Evolutionary conservation across 164 flowering plant genomes (phyloP).

Genomic region (Santalum album): DNA sequence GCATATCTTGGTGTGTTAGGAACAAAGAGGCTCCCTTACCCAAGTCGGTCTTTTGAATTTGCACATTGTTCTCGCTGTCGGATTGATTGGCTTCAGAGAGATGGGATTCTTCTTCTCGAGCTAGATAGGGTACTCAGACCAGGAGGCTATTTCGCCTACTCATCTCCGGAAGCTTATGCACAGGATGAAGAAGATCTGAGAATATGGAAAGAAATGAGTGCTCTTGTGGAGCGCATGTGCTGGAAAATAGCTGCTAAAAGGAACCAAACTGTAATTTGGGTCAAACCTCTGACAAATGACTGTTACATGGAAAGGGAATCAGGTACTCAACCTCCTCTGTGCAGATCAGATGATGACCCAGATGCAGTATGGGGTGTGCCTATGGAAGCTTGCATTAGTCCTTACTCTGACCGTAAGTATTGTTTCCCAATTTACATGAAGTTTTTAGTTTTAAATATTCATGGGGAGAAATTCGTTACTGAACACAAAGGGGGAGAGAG

Average conservation of each 20-base stretch:
- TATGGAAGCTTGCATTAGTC: slow-evolving; percentile 42
- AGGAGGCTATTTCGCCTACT: slow-evolving; percentile 46
- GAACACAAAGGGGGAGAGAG: no score
- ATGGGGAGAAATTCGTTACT: no score
- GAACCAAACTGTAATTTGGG: slow-evolving; percentile 44
- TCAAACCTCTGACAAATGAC: slow-evolving; percentile 39
- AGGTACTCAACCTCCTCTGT: slow-evolving; percentile 36
- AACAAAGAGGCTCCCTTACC: slow-evolving; percentile 44
- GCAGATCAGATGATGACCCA: slow-evolving; percentile 38
- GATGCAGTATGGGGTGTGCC: slow-evolving; percentile 33
- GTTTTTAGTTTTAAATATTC: no score
- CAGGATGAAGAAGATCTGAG: slow-evolving; percentile 45
- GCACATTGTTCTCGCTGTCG: slow-evolving; percentile 49
- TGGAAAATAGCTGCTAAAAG: slow-evolving; percentile 39
- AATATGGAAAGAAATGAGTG: slow-evolving; percentile 47
- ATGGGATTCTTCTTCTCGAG: slow-evolving; percentile 44
- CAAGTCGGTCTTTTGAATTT: slow-evolving; percentile 47
- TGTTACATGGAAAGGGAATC: slow-evolving; percentile 34
- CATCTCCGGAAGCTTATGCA: slow-evolving; percentile 50
- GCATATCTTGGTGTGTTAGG: slow-evolving; percentile 52
- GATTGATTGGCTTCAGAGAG: slow-evolving; percentile 47
- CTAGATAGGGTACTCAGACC: slow-evolving; percentile 43
- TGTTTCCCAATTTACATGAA: background rate
- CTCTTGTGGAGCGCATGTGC: slow-evolving; percentile 42
- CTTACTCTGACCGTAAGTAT: slow-evolving; percentile 37